Evolutionary conservation across 1,284 basidiomycete species (phyloP).

Genomic region (Moesziomyces antarcticus): DNA sequence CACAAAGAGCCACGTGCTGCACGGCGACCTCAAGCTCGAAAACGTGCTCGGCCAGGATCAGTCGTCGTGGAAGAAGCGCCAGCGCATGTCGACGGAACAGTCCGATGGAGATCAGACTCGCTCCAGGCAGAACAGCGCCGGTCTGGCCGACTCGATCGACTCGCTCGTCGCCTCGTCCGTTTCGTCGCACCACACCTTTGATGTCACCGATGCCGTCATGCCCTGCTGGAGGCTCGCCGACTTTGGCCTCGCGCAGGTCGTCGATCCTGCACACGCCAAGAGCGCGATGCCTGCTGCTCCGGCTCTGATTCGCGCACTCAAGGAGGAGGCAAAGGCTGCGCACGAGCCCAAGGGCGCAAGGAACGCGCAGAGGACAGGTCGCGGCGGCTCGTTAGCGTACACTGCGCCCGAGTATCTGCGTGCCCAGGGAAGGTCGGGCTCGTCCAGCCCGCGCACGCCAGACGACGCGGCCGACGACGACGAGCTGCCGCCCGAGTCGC

Average conservation of each 20-base stretch:
- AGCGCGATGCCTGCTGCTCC: slow-evolving; percentile 11
- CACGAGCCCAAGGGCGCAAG: neutral
- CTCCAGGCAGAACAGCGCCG: slow-evolving; percentile 21
- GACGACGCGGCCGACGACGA: slow-evolving; percentile 7
- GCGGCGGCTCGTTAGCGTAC: slow-evolving; percentile 59
- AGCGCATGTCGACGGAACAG: slow-evolving; percentile 10
- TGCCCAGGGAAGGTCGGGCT: slow-evolving; percentile 25
- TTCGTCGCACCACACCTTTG: slow-evolving; percentile 67
- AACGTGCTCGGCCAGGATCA: slow-evolving; percentile 77
- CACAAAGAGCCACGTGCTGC: slow-evolving; percentile 75
- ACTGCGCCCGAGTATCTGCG: slow-evolving; percentile 56
- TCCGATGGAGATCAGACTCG: slow-evolving; percentile 5
- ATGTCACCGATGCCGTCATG: slow-evolving; percentile 68
- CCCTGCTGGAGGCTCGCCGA: slow-evolving; percentile 73
- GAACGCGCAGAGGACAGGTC: slow-evolving; percentile 16
- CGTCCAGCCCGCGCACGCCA: slow-evolving; percentile 19
- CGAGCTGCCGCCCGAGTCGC: slow-evolving; percentile 31
- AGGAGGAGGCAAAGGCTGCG: slow-evolving; percentile 12
- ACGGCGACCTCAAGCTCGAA: slow-evolving; percentile 86
- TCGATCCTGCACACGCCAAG: slow-evolving; percentile 17
- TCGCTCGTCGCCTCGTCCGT: slow-evolving; percentile 26
- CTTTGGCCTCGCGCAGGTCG: slow-evolving; percentile 77
- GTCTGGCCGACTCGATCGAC: slow-evolving; percentile 21
- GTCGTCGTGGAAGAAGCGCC: slow-evolving; percentile 46
- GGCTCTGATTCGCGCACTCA: slow-evolving; percentile 38